phyloP scores from a whole-genome alignment of 176 grass and related monocot genomes.

The Ananas comosus region DNA sequence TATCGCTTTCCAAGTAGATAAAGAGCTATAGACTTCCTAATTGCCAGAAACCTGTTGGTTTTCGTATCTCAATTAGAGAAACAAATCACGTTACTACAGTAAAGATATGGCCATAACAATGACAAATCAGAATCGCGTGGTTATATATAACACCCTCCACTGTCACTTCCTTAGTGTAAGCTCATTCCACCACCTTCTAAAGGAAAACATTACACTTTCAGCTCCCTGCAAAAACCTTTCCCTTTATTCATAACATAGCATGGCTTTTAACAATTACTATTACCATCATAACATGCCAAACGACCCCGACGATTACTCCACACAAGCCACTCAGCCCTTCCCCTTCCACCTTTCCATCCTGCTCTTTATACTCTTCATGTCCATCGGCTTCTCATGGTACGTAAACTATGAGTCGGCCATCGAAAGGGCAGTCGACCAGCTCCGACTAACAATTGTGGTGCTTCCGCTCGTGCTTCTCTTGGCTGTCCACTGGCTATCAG shows the following conservation, averaged over 20 bases:
- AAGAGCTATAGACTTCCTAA: no score
- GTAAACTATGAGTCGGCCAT: constrained; percentile 11
- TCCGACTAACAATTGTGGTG: constrained; percentile 16
- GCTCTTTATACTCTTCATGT: constrained; percentile 11
- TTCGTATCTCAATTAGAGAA: no score
- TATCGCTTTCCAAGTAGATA: no score
- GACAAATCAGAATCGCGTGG: no score
- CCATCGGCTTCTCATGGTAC: constrained; percentile 21
- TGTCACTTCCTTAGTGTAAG: no score
- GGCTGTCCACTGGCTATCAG: constrained; percentile 26
- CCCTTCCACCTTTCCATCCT: constrained; percentile 20
- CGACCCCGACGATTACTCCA: not conserved
- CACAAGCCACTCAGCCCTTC: constrained; percentile 12
- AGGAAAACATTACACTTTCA: no score
- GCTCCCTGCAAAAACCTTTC: constrained; percentile 4
- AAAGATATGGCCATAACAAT: no score
- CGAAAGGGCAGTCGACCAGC: constrained; percentile 6
- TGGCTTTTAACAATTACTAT: constrained; percentile 25
- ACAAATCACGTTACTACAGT: no score
- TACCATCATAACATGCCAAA: not conserved
- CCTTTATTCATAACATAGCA: constrained; percentile 20
- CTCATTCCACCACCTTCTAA: no score
- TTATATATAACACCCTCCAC: no score
- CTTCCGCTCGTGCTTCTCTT: constrained; percentile 25
- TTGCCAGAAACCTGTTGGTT: no score